Percentiles rank a stretch among this genome's conserved stretches.
Conservation (phyloP, 2,329 filamentous ascomycete genomes). For the Bipolaris gigantea region DNA sequence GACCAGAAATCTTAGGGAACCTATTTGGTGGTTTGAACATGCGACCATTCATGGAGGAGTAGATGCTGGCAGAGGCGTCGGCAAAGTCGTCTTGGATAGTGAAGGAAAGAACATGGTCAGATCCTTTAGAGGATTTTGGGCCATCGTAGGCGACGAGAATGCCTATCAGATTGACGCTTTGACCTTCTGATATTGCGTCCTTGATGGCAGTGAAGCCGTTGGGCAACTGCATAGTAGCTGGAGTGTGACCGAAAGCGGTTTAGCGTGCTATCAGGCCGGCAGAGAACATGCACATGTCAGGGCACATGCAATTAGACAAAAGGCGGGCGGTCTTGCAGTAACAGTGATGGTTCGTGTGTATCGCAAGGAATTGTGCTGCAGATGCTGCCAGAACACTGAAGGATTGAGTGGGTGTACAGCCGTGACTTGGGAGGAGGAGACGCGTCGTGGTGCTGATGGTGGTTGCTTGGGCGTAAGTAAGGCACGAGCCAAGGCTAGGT, state of each 20-base stretch:
- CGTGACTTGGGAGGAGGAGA: not conserved
- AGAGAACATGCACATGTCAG: not conserved
- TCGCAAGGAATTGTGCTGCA: not conserved
- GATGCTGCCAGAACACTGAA: not conserved
- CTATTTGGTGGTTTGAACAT: slow-evolving; percentile 25
- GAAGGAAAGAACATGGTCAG: slow-evolving; percentile 52
- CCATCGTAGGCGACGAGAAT: slow-evolving; percentile 67
- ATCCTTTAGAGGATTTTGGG: slow-evolving; percentile 54
- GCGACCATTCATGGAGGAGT: slow-evolving; percentile 27
- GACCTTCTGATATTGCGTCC: slow-evolving; percentile 37
- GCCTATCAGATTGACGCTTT: slow-evolving; percentile 64
- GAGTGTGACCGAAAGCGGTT: slow-evolving; percentile 16
- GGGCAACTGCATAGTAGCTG: slow-evolving; percentile 21
- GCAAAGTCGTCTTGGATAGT: slow-evolving; percentile 45
- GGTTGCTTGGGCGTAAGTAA: slow-evolving; percentile 21
- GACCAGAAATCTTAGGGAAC: slow-evolving; percentile 50
- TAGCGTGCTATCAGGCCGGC: slow-evolving; percentile 13
- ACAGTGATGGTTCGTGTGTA: not conserved
- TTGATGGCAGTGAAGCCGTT: slow-evolving; percentile 51
- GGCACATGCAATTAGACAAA: not conserved
- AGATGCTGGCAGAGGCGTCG: slow-evolving; percentile 13
- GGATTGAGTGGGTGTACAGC: not conserved
- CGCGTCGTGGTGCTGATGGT: slow-evolving; percentile 2
- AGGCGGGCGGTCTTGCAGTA: not conserved
- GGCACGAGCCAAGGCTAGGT: slow-evolving; percentile 15